phyloP scores from a whole-genome alignment of 1,284 basidiomycete species.

The Cutaneotrichosporon spelunceum region DNA sequence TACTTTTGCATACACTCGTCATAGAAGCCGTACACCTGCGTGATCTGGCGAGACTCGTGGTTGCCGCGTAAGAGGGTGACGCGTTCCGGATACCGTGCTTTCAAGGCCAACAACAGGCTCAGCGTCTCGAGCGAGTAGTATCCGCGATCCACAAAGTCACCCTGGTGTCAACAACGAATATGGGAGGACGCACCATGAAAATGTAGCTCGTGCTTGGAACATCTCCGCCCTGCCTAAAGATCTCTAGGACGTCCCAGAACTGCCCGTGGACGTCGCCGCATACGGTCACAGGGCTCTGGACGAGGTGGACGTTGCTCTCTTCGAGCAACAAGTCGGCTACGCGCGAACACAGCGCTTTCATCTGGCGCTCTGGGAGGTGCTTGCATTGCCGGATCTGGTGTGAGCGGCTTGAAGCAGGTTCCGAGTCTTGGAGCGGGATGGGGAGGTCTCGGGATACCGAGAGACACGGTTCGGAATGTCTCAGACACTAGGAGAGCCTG shows the following conservation, averaged over 20 bases:
- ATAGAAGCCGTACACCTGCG: conserved; percentile 97
- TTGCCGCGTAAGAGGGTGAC: conserved; percentile 90
- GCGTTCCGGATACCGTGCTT: conserved; percentile 92
- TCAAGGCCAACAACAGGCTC: conserved; percentile 80
- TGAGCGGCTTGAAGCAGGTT: neutral
- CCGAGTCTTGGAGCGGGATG: neutral
- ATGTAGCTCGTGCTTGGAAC: conserved; percentile 90
- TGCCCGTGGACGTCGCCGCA: conserved; percentile 95
- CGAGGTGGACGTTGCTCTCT: conserved; percentile 92
- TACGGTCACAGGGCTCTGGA: conserved; percentile 84
- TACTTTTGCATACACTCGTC: conserved; percentile 97
- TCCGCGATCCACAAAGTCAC: conserved; percentile 95
- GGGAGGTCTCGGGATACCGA: neutral
- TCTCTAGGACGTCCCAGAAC: conserved; percentile 91
- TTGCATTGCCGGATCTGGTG: conserved; percentile 71
- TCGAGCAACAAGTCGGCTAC: conserved; percentile 84
- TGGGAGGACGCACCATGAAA: conserved; percentile 64
- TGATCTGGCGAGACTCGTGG: conserved; percentile 94
- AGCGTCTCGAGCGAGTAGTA: conserved; percentile 97
- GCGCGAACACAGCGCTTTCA: conserved; percentile 82
- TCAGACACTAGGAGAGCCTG: neutral
- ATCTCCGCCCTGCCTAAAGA: conserved; percentile 82
- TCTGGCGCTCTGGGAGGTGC: conserved; percentile 83
- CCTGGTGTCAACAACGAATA: conserved; percentile 56
- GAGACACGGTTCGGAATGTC: no score